phyloP scores from a whole-genome alignment of 2,329 filamentous ascomycete genomes.

The Pyrenophora seminiperda region DNA sequence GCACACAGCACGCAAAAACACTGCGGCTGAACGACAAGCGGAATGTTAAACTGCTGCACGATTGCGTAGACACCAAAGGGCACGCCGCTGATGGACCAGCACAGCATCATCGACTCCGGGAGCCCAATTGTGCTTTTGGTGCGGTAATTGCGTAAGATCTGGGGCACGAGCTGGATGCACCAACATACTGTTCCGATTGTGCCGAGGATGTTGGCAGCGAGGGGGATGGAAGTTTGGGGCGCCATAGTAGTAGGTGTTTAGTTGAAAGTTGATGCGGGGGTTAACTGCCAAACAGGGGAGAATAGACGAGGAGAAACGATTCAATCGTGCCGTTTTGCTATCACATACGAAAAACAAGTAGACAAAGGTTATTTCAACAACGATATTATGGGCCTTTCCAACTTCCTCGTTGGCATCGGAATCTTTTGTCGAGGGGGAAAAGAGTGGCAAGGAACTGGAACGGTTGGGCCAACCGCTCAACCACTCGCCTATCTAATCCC shows the following conservation, averaged over 20 bases:
- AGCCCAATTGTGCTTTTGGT: conserved; percentile 68
- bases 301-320: background rate
- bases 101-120: conserved; percentile 71
- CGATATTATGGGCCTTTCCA: too few species aligned
- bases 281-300: background rate
- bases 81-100: conserved; percentile 69
- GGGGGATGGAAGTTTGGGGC: conserved; percentile 46
- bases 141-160: conserved; percentile 70
- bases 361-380: too few species aligned
- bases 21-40: conserved; percentile 54
- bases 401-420: too few species aligned
- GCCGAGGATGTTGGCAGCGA: conserved; percentile 62
- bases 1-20: conserved; percentile 54
- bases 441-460: too few species aligned
- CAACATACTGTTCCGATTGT: conserved; percentile 61
- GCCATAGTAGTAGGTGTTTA: conserved; percentile 19
- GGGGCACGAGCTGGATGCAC: conserved; percentile 43
- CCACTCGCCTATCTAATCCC: background rate
- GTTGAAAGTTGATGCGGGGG: background rate
- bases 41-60: conserved; percentile 53
- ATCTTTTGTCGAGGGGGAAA: too few species aligned
- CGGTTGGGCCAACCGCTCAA: background rate
- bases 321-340: too few species aligned
- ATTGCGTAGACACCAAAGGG: conserved; percentile 67
- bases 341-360: too few species aligned